These are phyloP conservation scores for Cicer cuneatum DNA, from an alignment of 306 rosid species.

Conservation along the genomic window DNA sequence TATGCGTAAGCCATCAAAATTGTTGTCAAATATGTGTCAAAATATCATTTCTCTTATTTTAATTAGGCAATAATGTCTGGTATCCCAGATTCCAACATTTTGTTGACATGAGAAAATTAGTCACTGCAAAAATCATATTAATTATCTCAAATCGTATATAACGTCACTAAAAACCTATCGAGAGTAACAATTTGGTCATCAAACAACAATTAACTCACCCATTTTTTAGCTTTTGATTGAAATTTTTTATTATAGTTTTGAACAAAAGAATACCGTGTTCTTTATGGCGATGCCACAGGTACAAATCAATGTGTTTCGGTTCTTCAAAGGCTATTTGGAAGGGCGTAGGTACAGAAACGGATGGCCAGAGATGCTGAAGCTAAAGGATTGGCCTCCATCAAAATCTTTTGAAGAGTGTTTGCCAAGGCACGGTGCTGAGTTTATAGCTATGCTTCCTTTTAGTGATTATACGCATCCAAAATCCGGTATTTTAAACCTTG, in stretches of 20 bases:
- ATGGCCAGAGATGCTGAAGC: slow-evolving; percentile 76
- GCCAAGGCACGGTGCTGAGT: slow-evolving; percentile 71
- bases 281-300: slow-evolving; percentile 54
- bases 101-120: background rate
- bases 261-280: slow-evolving; percentile 32
- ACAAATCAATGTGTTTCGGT: slow-evolving; percentile 55
- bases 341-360: slow-evolving; percentile 63
- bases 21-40: too few relatives aligned
- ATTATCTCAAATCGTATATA: background rate
- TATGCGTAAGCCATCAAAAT: too few relatives aligned
- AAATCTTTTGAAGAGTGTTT: slow-evolving; percentile 70
- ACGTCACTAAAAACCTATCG: background rate
- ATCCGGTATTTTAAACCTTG: slow-evolving; percentile 67
- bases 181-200: slow-evolving; percentile 24
- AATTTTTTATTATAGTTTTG: slow-evolving; percentile 29
- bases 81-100: background rate
- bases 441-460: slow-evolving; percentile 66
- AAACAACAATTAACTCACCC: slow-evolving; percentile 22
- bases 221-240: slow-evolving; percentile 23
- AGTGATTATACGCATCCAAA: slow-evolving; percentile 68
- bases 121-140: background rate
- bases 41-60: background rate
- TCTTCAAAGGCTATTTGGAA: slow-evolving; percentile 70
- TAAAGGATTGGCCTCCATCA: slow-evolving; percentile 78
- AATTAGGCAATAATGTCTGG: slow-evolving; percentile 2